Evolutionary conservation across 192 early-diverging fungal genomes (phyloP), one percentile per base, ranked within the genome.

Genomic region (Thamnidium elegans): DNA sequence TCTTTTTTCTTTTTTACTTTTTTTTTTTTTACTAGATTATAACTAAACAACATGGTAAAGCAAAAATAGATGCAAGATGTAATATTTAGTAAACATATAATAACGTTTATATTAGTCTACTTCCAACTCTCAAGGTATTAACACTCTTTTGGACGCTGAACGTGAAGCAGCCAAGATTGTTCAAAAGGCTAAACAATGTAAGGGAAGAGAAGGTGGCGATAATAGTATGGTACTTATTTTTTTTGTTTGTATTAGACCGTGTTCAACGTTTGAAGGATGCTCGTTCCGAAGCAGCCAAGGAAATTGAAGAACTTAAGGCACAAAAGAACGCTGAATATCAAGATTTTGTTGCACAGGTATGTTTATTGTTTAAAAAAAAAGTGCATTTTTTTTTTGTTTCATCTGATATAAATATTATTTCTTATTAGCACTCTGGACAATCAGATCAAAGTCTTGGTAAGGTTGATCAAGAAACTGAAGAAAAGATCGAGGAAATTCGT

Each of bases 101-200:
- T 39, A 39, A 39, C 36, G 7, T 13, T 48, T 14, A 15, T 13
- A 21, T 14, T 55, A 73, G 71, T 62, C 71, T 59, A 52, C 71
- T 7, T 85, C 87, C 65, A 92, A 80, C 80, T 88, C 90, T 17
- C 90, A 94, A 78, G 94, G 94, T 50, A 97, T 99, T 70, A 89
- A 94, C 71, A 96, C 94, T 44, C 89, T 99, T 44, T 84, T 99
- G 62, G 94, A 99, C 65, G 97, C 97, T 59, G 97, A 99, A 79
- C 94, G 93, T 78, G 94, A 95, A 69, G 94, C 95, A 30, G 85
- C 92, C 62, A 91, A 88, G 76, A 94, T 96, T 70, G 95, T 99
- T 55, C 81, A 89, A 34, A 92, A 94, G 66, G 91, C 97, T 1
- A 85, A 91, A 63, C 86, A 91, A 74, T 94, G 93, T 94, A 86